These are phyloP conservation scores for Phyllosticta citribraziliensis DNA, from an alignment of 2,329 filamentous ascomycete genomes.

Conservation along the genomic window DNA sequence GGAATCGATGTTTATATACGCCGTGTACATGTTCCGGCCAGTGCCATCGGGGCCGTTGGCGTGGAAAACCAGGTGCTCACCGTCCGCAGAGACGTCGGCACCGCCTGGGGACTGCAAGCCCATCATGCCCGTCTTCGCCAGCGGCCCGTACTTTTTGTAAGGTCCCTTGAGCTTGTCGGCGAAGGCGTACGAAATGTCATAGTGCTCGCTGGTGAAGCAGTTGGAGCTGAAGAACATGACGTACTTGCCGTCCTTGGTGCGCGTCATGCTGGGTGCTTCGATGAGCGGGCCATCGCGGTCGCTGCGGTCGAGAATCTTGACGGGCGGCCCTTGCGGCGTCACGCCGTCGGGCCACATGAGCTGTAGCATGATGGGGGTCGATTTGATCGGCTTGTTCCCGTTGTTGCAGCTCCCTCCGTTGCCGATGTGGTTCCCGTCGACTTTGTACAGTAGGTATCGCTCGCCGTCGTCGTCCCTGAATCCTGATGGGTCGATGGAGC, in stretches of 20 bases:
- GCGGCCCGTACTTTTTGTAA: slow-evolving; percentile 12
- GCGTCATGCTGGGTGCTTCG: slow-evolving; percentile 50
- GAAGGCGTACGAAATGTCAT: slow-evolving; percentile 53
- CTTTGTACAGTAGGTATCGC: slow-evolving; percentile 55
- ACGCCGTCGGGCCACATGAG: slow-evolving; percentile 42
- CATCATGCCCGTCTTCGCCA: slow-evolving; percentile 10
- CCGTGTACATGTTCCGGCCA: slow-evolving; percentile 2
- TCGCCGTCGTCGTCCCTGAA: slow-evolving; percentile 47
- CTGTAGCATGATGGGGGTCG: slow-evolving; percentile 51
- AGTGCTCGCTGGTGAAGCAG: slow-evolving; percentile 45
- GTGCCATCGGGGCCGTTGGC: not conserved
- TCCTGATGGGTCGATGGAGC: slow-evolving; percentile 53
- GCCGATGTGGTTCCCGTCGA: slow-evolving; percentile 52
- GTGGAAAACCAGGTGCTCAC: slow-evolving; percentile 8
- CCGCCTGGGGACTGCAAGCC: slow-evolving; percentile 13
- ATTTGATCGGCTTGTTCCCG: slow-evolving; percentile 26
- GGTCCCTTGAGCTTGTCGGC: slow-evolving; percentile 20
- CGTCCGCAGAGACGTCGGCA: slow-evolving; percentile 9
- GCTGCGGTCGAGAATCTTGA: slow-evolving; percentile 38
- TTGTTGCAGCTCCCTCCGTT: slow-evolving; percentile 39
- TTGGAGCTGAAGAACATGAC: slow-evolving; percentile 54
- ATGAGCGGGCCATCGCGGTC: slow-evolving; percentile 45
- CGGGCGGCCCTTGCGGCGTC: slow-evolving; percentile 42
- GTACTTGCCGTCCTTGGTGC: slow-evolving; percentile 41
- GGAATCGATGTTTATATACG: not conserved